Evolutionary conservation across 2,329 filamentous ascomycete genomes (phyloP).

Genomic region (Diaporthe sp.): DNA sequence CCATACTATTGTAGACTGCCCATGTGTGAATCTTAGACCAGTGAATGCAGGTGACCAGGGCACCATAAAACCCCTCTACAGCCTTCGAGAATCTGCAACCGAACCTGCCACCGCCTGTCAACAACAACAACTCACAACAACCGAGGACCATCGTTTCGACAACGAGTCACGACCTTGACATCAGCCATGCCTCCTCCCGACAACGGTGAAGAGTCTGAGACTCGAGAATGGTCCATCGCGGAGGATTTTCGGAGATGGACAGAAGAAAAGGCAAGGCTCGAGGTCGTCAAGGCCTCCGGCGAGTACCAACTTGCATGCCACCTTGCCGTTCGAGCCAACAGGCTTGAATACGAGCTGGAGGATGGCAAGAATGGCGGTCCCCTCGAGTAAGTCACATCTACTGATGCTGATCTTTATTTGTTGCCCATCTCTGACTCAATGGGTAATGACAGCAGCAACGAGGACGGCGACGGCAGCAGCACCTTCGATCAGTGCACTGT

Average conservation of each 20-base stretch:
- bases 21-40: not conserved
- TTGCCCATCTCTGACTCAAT: not conserved
- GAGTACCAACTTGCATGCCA: not conserved
- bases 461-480: not conserved
- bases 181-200: not conserved
- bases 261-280: not conserved
- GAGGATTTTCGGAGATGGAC: too few species aligned
- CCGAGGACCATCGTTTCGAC: not conserved
- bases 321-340: not conserved
- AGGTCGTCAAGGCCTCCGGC: not conserved
- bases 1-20: not conserved
- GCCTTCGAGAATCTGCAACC: not conserved
- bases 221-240: too few species aligned
- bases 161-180: not conserved
- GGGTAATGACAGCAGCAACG: not conserved
- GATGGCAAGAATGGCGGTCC: not conserved
- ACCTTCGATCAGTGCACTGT: not conserved
- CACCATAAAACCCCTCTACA: not conserved
- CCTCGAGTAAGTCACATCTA: not conserved
- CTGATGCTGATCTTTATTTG: not conserved
- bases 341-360: not conserved
- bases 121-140: not conserved
- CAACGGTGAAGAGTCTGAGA: too few species aligned
- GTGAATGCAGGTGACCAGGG: not conserved
- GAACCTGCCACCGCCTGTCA: not conserved